Evolutionary conservation across 352 stramenopile species (phyloP).

Genomic region (Phytopythium sindhum): DNA sequence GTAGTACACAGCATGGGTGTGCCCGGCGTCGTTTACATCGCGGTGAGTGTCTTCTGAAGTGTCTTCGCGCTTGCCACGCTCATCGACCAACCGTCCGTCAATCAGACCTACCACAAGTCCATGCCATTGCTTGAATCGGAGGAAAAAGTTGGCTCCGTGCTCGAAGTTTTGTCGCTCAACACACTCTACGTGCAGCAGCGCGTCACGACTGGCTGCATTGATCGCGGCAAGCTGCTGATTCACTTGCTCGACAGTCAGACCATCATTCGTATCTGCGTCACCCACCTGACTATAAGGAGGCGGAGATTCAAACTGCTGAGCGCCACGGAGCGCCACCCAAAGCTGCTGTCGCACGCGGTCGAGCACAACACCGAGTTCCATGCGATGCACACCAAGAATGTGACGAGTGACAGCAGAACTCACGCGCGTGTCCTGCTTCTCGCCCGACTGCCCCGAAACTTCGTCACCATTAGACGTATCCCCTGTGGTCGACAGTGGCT

Average conservation of each 20-base stretch:
- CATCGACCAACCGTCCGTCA: background rate
- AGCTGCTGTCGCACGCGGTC: conserved; percentile 67
- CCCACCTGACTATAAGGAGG: background rate
- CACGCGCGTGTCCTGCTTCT: background rate
- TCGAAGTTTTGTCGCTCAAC: background rate
- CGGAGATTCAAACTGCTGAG: background rate
- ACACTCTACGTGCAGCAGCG: background rate
- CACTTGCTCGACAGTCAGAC: background rate
- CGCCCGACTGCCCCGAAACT: background rate
- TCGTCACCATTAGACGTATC: background rate
- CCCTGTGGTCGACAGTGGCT: background rate
- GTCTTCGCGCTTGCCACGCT: background rate
- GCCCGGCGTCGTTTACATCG: background rate
- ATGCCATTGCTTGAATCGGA: conserved; percentile 4
- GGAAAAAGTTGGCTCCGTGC: conserved; percentile 1
- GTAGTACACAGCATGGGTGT: conserved; percentile 29
- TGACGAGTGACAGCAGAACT: conserved; percentile 19
- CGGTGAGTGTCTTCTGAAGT: background rate
- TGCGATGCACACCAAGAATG: conserved; percentile 35
- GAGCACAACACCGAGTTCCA: conserved; percentile 52
- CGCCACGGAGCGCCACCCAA: conserved; percentile 25
- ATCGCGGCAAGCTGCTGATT: background rate
- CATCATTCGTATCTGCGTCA: background rate
- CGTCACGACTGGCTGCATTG: background rate
- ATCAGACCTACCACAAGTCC: background rate